Evolutionary conservation across 2,329 filamentous ascomycete genomes (phyloP), one percentile per base, ranked within the genome.

Genomic region (Colletotrichum caudatum): DNA sequence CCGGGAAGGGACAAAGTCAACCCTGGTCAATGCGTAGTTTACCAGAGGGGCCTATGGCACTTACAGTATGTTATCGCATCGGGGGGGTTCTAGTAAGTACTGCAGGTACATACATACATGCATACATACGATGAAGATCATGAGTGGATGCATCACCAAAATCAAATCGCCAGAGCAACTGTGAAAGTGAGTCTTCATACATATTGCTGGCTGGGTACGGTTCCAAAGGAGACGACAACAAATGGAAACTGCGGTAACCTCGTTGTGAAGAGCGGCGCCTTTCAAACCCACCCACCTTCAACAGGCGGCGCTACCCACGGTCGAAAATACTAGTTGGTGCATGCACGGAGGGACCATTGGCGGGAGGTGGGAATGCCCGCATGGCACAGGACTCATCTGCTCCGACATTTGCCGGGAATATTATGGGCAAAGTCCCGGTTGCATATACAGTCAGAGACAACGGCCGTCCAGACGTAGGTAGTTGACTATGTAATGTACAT

Each of bases 371-470:
- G 23, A 39, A 29, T 18, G 39, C 7, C n/a, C 12, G 2, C 33
- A 37, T 26, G 37, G 39, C 6, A 6, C 14, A 23, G 23, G 18
- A 7, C 7, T 33, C 2, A 46, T 16, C n/a, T 7, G 23, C 23
- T 48, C 56, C 56, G 50, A 70, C n/a, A 51, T n/a, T 65, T 59
- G 66, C 60, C 53, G 61, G 66, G 23, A 20, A 6, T 18, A 18
- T 23, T 46, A 26, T 70, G 29, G 62, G 62, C 37, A 29, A 37
- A 64, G 37, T 59, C 39, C 57, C 56, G 44, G 68, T 18, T n/a
- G 66, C 41, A 53, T 23, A 29, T n/a, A 48, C 37, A 35, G 39
- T 62, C 57, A 57, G 68, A 57, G 68, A 51, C 57, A 67, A 67
- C 41, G 39, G 57, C 56, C 50, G 68, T 67, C 57, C 41, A 3